Conservation (phyloP, 805 yeast species). For the Ogataea corticis region DNA sequence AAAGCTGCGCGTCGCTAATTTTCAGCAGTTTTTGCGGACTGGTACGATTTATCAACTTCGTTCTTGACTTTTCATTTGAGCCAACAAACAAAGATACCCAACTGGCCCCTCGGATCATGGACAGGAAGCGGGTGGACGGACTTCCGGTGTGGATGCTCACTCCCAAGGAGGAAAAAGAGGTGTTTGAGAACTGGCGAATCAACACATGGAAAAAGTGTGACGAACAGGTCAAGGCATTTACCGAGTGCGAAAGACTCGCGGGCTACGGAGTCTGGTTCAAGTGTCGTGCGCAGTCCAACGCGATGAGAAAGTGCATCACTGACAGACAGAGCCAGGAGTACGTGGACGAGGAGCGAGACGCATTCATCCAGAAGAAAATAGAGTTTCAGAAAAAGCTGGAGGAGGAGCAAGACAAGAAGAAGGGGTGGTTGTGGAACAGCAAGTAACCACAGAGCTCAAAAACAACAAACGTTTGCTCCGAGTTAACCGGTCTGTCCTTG, state of each 20-base stretch:
- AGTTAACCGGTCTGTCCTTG: no score
- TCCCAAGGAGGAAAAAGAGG: slow-evolving; percentile 74
- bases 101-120: slow-evolving; percentile 14
- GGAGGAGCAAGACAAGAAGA: slow-evolving; percentile 6
- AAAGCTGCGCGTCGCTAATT: no score
- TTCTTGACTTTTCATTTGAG: no score
- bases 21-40: no score
- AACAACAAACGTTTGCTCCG: no score
- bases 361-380: slow-evolving; percentile 58
- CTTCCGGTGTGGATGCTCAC: slow-evolving; percentile 76
- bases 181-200: slow-evolving; percentile 68
- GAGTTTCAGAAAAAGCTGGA: slow-evolving; percentile 32
- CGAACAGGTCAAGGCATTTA: slow-evolving; percentile 64
- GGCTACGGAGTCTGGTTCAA: slow-evolving; percentile 68
- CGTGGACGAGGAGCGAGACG: slow-evolving; percentile 69
- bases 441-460: no score
- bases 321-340: slow-evolving; percentile 60
- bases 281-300: slow-evolving; percentile 59
- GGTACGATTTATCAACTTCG: no score
- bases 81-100: no score
- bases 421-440: slow-evolving; percentile 12
- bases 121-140: slow-evolving; percentile 33
- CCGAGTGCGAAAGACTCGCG: slow-evolving; percentile 61
- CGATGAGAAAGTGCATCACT: slow-evolving; percentile 63
- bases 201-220: slow-evolving; percentile 68